Conservation (phyloP, 1,139 yeast genomes). For the Yamadazyma blattariae region DNA sequence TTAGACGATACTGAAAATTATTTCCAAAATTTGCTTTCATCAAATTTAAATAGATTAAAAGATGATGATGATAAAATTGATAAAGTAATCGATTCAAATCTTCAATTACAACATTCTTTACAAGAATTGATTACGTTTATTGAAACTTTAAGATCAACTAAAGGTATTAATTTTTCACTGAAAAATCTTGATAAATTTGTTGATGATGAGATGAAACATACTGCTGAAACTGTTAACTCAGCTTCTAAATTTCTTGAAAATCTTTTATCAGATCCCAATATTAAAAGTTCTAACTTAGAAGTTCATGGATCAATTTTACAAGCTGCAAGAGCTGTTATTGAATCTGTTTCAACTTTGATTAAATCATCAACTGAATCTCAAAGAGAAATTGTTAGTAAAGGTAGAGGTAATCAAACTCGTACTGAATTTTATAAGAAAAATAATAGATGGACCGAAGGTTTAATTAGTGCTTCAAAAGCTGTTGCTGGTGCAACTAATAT, state of each 20-base stretch:
- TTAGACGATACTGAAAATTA: constrained; percentile 64
- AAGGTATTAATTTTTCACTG: constrained; percentile 37
- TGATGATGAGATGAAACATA: constrained; percentile 66
- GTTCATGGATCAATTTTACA: constrained; percentile 75
- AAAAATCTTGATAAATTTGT: constrained; percentile 71
- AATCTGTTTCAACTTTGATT: constrained; percentile 72
- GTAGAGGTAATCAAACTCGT: constrained; percentile 62
- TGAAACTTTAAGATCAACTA: constrained; percentile 50
- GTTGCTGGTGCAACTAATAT: constrained; percentile 84
- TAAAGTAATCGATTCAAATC: constrained; percentile 69
- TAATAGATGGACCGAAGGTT: constrained; percentile 93
- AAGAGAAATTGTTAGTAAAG: constrained; percentile 73
- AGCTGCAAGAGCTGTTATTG: constrained; percentile 80
- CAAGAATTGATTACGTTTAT: constrained; percentile 56
- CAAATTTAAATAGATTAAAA: constrained; percentile 43
- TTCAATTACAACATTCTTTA: constrained; percentile 68
- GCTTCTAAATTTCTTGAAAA: constrained; percentile 63
- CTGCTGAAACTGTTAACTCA: constrained; percentile 64
- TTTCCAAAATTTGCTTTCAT: constrained; percentile 58
- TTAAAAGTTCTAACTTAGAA: constrained; percentile 61
- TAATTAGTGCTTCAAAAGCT: constrained; percentile 85
- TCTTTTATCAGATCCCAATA: constrained; percentile 53
- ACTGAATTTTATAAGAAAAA: constrained; percentile 85
- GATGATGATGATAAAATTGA: constrained; percentile 73
- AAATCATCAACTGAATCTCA: constrained; percentile 81